A percentile compares a stretch with the other conserved stretches of the same genome.
These are phyloP conservation scores for Trypanosoma theileri DNA, from an alignment of 208 protist genomes.

Conservation along the genomic window DNA sequence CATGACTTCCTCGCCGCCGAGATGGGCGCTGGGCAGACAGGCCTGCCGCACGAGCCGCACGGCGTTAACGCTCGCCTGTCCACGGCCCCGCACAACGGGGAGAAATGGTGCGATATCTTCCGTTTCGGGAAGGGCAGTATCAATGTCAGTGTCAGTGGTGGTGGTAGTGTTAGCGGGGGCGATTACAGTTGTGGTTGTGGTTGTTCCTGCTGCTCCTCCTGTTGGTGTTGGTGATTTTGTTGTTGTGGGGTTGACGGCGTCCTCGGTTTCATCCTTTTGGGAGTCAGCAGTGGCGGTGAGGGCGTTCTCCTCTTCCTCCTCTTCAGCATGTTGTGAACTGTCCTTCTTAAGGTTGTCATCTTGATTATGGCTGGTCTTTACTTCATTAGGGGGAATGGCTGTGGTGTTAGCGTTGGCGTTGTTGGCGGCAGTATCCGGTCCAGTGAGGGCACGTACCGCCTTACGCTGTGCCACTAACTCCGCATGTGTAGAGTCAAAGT, in stretches of 20 bases:
- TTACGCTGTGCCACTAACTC: neutral
- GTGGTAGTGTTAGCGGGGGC: neutral
- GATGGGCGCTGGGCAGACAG: slow-evolving; percentile 76
- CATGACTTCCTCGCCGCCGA: slow-evolving; percentile 43
- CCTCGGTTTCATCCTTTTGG: slow-evolving; percentile 19
- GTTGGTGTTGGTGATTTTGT: too few relatives aligned
- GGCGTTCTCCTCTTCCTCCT: slow-evolving; percentile 16
- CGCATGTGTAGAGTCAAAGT: slow-evolving; percentile 9
- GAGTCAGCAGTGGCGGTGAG: slow-evolving; percentile 2
- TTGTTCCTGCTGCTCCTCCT: neutral
- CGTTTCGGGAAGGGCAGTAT: too few relatives aligned
- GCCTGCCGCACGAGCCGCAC: slow-evolving; percentile 59
- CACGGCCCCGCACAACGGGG: slow-evolving; percentile 45
- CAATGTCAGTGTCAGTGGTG: too few relatives aligned
- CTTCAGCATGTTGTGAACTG: neutral
- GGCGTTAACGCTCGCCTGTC: slow-evolving; percentile 60
- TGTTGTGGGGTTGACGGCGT: neutral
- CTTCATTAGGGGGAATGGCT: too few relatives aligned
- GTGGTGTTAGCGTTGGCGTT: slow-evolving; percentile 16
- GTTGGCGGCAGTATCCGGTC: slow-evolving; percentile 12
- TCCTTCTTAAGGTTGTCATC: too few relatives aligned
- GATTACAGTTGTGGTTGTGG: neutral
- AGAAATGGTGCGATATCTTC: slow-evolving; percentile 8
- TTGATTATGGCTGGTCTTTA: too few relatives aligned
- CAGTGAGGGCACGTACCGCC: neutral